Evolutionary conservation across 768 basidiomycete genomes (phyloP).

Genomic region (Filobasidium wieringae): DNA sequence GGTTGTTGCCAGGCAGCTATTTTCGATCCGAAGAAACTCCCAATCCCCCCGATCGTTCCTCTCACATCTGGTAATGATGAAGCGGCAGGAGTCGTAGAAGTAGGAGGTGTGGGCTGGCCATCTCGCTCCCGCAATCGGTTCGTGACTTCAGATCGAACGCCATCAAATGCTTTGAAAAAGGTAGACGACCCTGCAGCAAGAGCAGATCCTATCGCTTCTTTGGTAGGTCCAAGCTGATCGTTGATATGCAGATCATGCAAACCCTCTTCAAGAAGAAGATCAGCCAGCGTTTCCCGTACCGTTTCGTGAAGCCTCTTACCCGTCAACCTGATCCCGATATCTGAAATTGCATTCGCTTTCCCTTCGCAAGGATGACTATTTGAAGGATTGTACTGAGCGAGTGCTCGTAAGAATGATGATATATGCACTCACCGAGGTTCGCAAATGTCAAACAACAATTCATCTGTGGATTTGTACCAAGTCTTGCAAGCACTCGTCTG

Average conservation of each 20-base stretch:
- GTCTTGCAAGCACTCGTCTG: conserved; percentile 74
- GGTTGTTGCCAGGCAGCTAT: conserved; percentile 12
- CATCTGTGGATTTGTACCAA: conserved; percentile 85
- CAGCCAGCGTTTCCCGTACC: not conserved
- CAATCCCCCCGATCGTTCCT: conserved; percentile 33
- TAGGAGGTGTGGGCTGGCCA: not conserved
- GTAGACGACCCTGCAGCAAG: conserved; percentile 47
- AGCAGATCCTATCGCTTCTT: conserved; percentile 74
- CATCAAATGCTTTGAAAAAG: conserved; percentile 82
- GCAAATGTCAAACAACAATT: conserved; percentile 83
- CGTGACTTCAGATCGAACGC: conserved; percentile 51
- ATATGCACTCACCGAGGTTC: conserved; percentile 62
- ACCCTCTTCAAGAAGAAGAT: conserved; percentile 48
- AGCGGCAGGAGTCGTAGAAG: not conserved
- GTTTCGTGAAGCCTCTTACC: conserved; percentile 17
- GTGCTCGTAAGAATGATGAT: conserved; percentile 44
- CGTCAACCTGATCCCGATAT: conserved; percentile 78
- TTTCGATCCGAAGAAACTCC: conserved; percentile 32
- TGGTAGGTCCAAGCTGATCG: conserved; percentile 82
- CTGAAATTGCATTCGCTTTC: conserved; percentile 75
- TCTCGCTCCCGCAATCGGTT: conserved; percentile 27
- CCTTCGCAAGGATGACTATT: conserved; percentile 83
- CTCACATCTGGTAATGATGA: conserved; percentile 25
- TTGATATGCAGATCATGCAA: conserved; percentile 87
- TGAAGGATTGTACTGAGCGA: not conserved